Conservation (phyloP, 352 stramenopile species). For the Phytopythium vexans region DNA sequence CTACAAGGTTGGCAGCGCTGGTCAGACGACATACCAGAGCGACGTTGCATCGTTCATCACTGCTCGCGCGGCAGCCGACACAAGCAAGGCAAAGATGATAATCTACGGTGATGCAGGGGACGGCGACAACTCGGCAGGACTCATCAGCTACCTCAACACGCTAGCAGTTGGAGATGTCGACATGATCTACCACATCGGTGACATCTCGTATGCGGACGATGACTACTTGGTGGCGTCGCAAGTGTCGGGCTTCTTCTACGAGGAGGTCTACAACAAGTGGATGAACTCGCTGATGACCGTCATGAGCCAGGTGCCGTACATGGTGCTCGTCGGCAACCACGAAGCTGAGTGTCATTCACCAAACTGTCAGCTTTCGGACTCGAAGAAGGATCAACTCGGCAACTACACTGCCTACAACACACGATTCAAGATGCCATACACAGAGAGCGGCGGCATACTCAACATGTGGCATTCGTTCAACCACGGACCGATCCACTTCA, state of each 20-base stretch:
- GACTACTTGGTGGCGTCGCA: slow-evolving; percentile 21
- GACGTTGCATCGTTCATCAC: slow-evolving; percentile 31
- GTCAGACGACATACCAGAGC: slow-evolving; percentile 20
- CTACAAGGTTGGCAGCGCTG: slow-evolving; percentile 40
- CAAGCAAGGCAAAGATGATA: slow-evolving; percentile 37
- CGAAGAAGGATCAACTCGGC: slow-evolving; percentile 49
- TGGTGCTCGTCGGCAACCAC: slow-evolving; percentile 85
- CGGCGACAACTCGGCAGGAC: slow-evolving; percentile 29
- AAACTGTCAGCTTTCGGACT: slow-evolving; percentile 38
- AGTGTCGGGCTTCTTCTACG: slow-evolving; percentile 73
- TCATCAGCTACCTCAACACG: slow-evolving; percentile 34
- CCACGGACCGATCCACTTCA: slow-evolving; percentile 79
- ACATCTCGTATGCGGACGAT: slow-evolving; percentile 53
- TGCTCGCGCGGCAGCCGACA: slow-evolving; percentile 15
- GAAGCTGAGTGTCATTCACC: slow-evolving; percentile 86
- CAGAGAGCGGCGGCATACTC: slow-evolving; percentile 42
- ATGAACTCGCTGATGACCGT: slow-evolving; percentile 61
- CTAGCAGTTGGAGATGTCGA: slow-evolving; percentile 31
- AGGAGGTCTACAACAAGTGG: slow-evolving; percentile 85
- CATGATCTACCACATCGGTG: slow-evolving; percentile 70
- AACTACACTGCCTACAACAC: slow-evolving; percentile 87
- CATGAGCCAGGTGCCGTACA: slow-evolving; percentile 72
- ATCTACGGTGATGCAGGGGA: slow-evolving; percentile 61
- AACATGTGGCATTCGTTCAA: slow-evolving; percentile 92
- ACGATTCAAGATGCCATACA: slow-evolving; percentile 83